Evolutionary conservation across 2,329 filamentous ascomycete genomes (phyloP).

Genomic region (Colletotrichum karsti): DNA sequence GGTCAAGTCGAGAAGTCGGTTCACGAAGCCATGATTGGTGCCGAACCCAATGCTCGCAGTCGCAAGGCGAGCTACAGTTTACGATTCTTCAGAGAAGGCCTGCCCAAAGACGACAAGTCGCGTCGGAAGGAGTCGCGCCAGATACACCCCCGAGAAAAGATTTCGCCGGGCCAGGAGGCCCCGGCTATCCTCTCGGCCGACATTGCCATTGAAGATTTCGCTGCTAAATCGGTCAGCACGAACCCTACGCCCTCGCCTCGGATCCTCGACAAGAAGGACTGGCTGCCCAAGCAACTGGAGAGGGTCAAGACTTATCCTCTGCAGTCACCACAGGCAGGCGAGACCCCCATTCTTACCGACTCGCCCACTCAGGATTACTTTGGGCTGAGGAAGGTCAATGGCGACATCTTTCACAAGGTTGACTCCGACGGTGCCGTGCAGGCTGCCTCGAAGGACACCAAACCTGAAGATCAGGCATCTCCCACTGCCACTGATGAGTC

Average conservation of each 20-base stretch:
- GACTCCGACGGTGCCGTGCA: constrained; percentile 7
- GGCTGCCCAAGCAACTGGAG: constrained; percentile 16
- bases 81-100: constrained; percentile 72
- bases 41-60: constrained; percentile 71
- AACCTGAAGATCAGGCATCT: constrained; percentile 16
- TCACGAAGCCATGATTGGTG: constrained; percentile 66
- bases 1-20: constrained; percentile 73
- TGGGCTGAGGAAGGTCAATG: constrained; percentile 27
- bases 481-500: neutral
- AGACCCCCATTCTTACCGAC: constrained; percentile 25
- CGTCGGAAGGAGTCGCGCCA: constrained; percentile 59
- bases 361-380: constrained; percentile 30
- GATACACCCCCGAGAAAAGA: constrained; percentile 48
- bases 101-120: constrained; percentile 65
- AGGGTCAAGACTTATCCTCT: constrained; percentile 26
- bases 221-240: constrained; percentile 18
- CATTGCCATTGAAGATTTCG: constrained; percentile 28
- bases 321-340: constrained; percentile 21
- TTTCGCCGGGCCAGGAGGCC: constrained; percentile 44
- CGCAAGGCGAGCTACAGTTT: constrained; percentile 74
- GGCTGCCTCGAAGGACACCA: constrained; percentile 10
- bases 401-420: constrained; percentile 30
- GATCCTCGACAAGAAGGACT: constrained; percentile 32
- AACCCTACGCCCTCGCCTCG: constrained; percentile 31
- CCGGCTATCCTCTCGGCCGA: constrained; percentile 17